These are phyloP conservation scores for Hanseniaspora hatyaiensis DNA, from an alignment of 805 yeast species.

Conservation along the genomic window DNA sequence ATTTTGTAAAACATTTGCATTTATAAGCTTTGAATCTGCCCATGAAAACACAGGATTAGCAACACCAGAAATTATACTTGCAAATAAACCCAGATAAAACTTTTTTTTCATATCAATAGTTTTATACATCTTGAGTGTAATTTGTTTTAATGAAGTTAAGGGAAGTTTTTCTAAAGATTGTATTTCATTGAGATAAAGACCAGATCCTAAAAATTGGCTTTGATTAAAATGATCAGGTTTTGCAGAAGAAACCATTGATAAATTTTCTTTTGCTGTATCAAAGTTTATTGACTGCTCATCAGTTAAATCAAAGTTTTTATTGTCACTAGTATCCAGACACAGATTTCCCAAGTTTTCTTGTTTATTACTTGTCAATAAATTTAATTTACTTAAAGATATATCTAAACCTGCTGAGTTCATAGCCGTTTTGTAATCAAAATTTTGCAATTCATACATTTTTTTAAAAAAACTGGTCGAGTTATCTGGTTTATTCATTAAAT, in stretches of 20 bases:
- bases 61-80: conserved; percentile 48
- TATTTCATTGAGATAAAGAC: background rate
- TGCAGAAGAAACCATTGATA: background rate
- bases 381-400: too few species aligned
- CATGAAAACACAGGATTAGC: conserved; percentile 69
- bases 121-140: conserved; percentile 23
- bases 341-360: too few species aligned
- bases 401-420: too few species aligned
- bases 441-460: conserved; percentile 7
- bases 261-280: background rate
- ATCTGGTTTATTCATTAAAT: conserved; percentile 23
- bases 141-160: conserved; percentile 22
- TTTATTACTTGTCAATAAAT: too few species aligned
- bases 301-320: background rate
- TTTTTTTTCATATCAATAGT: conserved; percentile 24
- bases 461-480: background rate
- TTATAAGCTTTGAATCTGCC: conserved; percentile 57
- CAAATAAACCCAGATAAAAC: conserved; percentile 40
- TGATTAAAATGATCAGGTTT: background rate
- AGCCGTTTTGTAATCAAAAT: background rate
- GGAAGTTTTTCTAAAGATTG: conserved; percentile 9
- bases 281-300: background rate
- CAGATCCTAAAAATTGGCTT: background rate
- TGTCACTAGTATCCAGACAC: too few species aligned
- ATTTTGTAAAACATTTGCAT: conserved; percentile 47